Evolutionary conservation across 305 asterid species (phyloP), one percentile per base, ranked within the genome.

Genomic region (Lippia alba): DNA sequence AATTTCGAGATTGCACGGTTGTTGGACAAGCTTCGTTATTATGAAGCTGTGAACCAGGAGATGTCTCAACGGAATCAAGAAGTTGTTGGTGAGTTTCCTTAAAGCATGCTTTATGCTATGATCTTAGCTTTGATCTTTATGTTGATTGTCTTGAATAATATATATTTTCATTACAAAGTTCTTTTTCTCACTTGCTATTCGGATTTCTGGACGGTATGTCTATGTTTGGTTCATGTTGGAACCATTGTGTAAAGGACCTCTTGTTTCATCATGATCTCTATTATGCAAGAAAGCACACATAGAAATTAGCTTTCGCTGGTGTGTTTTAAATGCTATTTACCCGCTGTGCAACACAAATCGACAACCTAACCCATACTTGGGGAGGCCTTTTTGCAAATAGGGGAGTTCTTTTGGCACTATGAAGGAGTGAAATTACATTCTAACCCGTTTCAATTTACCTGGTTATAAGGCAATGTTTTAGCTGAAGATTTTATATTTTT

Each of bases 31-130:
- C 89, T 91, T 64, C 95, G 62, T 73, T 93, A 91, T 74, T 91
- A 86, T 45, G 96, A 91, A 77, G 88, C 96, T 70, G 97, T 91
- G 77, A 91, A 89, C 76, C 86, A 84, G 73, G 94, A 94, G 81
- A 91, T 94, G 98, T 94, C 97, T 65, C 96, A 89, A 70, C 84
- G 97, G 78, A 94, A 90, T 81, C 97, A 94, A 83, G 96, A 91
- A 87, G 84, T 91, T 59, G 77, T 94, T 19, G 99, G 98, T 91
- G 75, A 83, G 92, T 73, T 66, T 36, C 5, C 75, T 58, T 71
- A 12, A 77, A 71, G 67, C 66, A 51, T 73, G 59, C 56, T 57
- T 18, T 46, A 36, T 39, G 20, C 24, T 1, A 30, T 64, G 15
- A 19, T 30, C 50, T 68, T 53, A 40, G 10, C 54, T 70, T 48